Evolutionary conservation across 176 grass and related monocot species (phyloP), one percentile per base, ranked within the genome.

Genomic region (Zoysia pacifica): DNA sequence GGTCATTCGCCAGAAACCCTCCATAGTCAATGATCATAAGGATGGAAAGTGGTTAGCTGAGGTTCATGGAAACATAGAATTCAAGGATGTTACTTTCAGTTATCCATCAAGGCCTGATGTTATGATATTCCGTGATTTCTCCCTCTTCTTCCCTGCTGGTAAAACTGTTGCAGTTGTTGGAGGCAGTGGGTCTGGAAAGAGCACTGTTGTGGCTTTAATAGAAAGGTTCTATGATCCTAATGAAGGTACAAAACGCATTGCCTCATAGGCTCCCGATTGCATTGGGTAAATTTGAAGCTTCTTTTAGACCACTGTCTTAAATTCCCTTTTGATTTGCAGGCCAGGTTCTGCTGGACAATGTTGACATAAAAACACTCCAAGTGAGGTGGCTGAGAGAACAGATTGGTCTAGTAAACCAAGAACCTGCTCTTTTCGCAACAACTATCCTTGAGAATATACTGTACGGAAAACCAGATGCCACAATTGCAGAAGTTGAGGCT

Each of bases 141-240:
- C 96, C 37, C 86, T 99, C 20, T 99, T 99, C 88, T 99, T 99
- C 49, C 93, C 96, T 77, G 86, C 96, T 43, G 96, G 92, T 49
- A 99, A 95, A 83, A 95, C 96, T 19, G 85, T 90, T 76, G 96
- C 93, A 0, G 92, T 99, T 65, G 96, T 99, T 78, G 96, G 96
- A 89, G 92, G 93, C 71, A 99, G 96, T 89, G 96, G 96, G 7
- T 99, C 96, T 49, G 96, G 96, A 66, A 99, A 99, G 82, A 99
- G 93, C 65, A 99, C 96, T 28, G 93, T 99, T 82, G 90, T 99
- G 49, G 81, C 96, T 76, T 74, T 99, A 75, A 99, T 99, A 76
- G 96, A 99, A 95, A 89, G 96, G 54, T 99, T 99, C 76, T 99
- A 99, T 86, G 96, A 99, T 93, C 96, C 96, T 83, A 99, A 93